Evolutionary conservation across 202 grass and related monocot species (phyloP), one percentile per base, ranked within the genome.

Genomic region (Saccharum hybrid): DNA sequence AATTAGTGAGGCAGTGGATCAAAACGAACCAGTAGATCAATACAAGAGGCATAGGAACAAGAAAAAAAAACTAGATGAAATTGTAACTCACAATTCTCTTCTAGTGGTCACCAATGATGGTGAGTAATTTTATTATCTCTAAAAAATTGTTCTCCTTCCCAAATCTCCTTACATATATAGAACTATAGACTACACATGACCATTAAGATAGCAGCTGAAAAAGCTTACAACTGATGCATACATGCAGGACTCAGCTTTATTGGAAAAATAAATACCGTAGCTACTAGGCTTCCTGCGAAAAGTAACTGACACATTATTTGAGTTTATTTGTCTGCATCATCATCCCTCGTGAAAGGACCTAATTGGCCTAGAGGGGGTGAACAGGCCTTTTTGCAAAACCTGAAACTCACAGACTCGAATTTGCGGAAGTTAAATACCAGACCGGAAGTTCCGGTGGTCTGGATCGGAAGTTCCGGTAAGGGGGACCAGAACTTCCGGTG

Each of bases 11-110:
- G 46, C 13, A 49, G 13, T 49, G 46, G 46, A 13, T 49, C 15
- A 49, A 14, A 49, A 49, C 12, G 13, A 49, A 49, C 46, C 1
- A 15, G 13, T 49, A 51, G 48, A 16, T 51, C 48, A 51, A 51
- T 51, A 51, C 15, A 51, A 16, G 14, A 18, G 61, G 61, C 61
- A 63, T 26, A 63, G 10, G 1, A 63, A 63, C 61, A 63, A 63
- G 11, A 31, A 4, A 63, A 4, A 63, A 63, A 63, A 63, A 28
- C 61, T 63, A 63, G 61, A 63, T 14, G 10, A 31, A 63, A 63
- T 63, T 63, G 61, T 64, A 30, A 64, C 62, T 64, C 62, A 31
- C 62, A 64, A 64, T 64, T 64, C 5, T 28, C 11, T 64, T 33
- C 62, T 64, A 64, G 28, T 33, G 12, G 0, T 64, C 26, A 15